These are phyloP conservation scores for Taphrina confusa DNA, from an alignment of 1,139 yeast species.

Conservation along the genomic window DNA sequence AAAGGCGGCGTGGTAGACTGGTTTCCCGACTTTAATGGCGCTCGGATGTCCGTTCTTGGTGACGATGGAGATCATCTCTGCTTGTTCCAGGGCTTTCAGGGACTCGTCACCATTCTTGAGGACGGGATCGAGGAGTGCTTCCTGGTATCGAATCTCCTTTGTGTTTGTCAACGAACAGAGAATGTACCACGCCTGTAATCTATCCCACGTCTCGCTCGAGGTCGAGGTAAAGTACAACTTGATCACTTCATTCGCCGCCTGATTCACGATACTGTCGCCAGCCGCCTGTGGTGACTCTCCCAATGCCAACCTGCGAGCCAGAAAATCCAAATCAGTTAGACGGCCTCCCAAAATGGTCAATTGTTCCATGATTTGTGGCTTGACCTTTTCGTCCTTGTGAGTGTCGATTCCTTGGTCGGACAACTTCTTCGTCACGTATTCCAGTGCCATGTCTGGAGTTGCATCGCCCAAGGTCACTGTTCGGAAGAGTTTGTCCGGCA, in stretches of 20 bases:
- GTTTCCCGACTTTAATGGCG: slow-evolving; percentile 75
- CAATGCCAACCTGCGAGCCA: slow-evolving; percentile 78
- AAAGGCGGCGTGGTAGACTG: slow-evolving; percentile 81
- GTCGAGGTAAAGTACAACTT: slow-evolving; percentile 63
- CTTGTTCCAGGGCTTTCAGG: slow-evolving; percentile 70
- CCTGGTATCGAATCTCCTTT: slow-evolving; percentile 52
- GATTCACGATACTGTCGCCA: slow-evolving; percentile 71
- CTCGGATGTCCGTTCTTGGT: slow-evolving; percentile 58
- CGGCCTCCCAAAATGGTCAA: slow-evolving; percentile 83
- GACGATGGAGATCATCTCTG: slow-evolving; percentile 68
- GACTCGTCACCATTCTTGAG: slow-evolving; percentile 60
- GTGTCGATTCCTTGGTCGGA: slow-evolving; percentile 27
- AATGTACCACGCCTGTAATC: slow-evolving; percentile 86
- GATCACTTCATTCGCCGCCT: slow-evolving; percentile 83
- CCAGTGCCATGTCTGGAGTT: slow-evolving; percentile 64
- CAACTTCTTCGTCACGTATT: slow-evolving; percentile 68
- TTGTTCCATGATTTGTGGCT: slow-evolving; percentile 39
- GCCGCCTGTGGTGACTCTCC: slow-evolving; percentile 85
- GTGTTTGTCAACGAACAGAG: slow-evolving; percentile 57
- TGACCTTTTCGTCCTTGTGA: slow-evolving; percentile 34
- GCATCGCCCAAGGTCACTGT: slow-evolving; percentile 79
- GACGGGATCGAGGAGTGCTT: slow-evolving; percentile 60
- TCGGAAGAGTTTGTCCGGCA: slow-evolving; percentile 87
- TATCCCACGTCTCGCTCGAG: slow-evolving; percentile 57
- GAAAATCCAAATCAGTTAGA: slow-evolving; percentile 88